A percentile compares a stretch with the other conserved stretches of the same genome.
These are phyloP conservation scores for Tylopilus vinaceipallidus DNA, from an alignment of 768 basidiomycete species.

Conservation along the genomic window DNA sequence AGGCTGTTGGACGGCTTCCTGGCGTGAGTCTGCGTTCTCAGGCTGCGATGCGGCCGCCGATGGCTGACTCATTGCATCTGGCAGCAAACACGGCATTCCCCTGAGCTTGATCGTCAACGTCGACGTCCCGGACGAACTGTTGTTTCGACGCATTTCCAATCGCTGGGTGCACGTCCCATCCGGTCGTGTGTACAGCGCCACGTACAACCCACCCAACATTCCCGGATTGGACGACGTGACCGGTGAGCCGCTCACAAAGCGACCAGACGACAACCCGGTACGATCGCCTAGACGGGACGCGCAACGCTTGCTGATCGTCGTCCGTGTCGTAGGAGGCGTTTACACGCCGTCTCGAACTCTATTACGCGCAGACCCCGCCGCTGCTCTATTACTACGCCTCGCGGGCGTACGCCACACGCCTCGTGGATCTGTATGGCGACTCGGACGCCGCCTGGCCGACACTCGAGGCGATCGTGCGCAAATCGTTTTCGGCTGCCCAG, in stretches of 20 bases:
- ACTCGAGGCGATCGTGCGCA: constrained; percentile 58
- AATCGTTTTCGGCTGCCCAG: constrained; percentile 52
- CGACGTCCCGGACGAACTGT: constrained; percentile 79
- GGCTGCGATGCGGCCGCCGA: not conserved
- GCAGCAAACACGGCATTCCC: constrained; percentile 58
- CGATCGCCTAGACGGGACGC: constrained; percentile 22
- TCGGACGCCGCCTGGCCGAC: constrained; percentile 84
- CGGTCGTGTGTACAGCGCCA: constrained; percentile 83
- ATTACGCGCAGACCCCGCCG: constrained; percentile 78
- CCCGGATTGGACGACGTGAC: constrained; percentile 81
- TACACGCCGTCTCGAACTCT: constrained; percentile 67
- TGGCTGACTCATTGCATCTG: not conserved
- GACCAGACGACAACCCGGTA: constrained; percentile 87
- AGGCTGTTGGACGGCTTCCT: constrained; percentile 72
- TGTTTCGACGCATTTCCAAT: constrained; percentile 78
- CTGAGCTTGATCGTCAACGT: constrained; percentile 80
- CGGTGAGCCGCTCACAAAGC: constrained; percentile 75
- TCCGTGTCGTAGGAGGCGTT: constrained; percentile 61
- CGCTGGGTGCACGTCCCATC: constrained; percentile 86
- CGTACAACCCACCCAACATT: constrained; percentile 78
- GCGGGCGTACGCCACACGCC: constrained; percentile 41
- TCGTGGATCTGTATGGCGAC: constrained; percentile 59
- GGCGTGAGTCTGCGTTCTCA: constrained; percentile 40
- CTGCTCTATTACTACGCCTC: constrained; percentile 68
- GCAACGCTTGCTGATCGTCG: constrained; percentile 9